Base-by-base conservation (phyloP, 2,329 filamentous ascomycete genomes). In the Trichoderma guizhouense region DNA sequence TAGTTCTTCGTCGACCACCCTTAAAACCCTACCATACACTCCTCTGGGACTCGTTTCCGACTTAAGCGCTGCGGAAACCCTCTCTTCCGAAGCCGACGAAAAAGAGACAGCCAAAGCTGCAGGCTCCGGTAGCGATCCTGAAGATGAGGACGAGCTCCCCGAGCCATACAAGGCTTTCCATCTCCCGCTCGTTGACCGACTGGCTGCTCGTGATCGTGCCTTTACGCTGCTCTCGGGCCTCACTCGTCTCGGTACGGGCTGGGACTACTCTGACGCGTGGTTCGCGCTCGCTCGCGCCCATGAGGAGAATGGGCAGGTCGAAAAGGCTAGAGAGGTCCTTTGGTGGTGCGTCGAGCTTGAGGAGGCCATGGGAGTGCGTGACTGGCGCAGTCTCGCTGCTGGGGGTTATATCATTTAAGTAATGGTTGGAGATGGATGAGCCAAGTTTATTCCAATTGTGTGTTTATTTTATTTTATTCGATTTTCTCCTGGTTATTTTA, bases 281-380 rank as follows among this genome's bases (percentile, higher is more conserved):
- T 95, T 94, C 78, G 89, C 92, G 5, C 87, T 99, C 39, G 93
- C 94, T 0, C 87, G 94, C 74, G 94, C 93, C 11, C 93, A 98
- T 78, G 96, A 99, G 81, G 90, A 94, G 79, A 93, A 93, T 71
- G 93, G 92, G 0, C 93, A 97, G 83, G 82, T 89, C 2, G 93
- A 96, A 47, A 97, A 95, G 84, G 92, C 96, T 15, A 97, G 95
- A 83, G 92, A 96, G 76, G 94, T 95, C 60, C 86, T 98, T 7
- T 98, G 96, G 96, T 98, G 95, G 94, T 97, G 95, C 77, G 93
- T 99, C 14, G 94, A 98, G 82, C 85, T 99, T 34, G 96, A 98
- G 79, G 95, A 99, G 79, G 90, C 89, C 8, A 90, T 89, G 74
- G 93, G 92, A 0, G 88, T 97, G 62, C 89, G 96, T 71, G 87